Conservation (phyloP, 2,329 filamentous ascomycete genomes). For the Pseudogymnoascus sp. region DNA sequence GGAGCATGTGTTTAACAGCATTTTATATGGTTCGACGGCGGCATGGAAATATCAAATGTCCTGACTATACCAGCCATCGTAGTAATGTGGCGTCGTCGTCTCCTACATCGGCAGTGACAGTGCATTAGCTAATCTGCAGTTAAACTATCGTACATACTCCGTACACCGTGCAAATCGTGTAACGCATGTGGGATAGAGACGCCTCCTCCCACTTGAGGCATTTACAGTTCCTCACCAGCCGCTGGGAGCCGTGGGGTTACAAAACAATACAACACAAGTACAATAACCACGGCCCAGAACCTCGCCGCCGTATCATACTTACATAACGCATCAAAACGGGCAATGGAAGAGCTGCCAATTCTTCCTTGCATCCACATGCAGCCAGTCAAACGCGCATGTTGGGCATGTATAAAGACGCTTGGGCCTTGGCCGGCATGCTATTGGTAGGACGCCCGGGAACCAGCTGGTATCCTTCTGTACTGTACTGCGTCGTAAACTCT, state of each 20-base stretch:
- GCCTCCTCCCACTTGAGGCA: neutral
- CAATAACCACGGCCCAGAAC: neutral
- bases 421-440: neutral
- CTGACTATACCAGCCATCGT: neutral
- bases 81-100: neutral
- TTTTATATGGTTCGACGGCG: neutral
- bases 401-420: neutral
- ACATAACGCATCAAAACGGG: neutral
- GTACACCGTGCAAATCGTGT: neutral
- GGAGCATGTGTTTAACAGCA: neutral
- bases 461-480: neutral
- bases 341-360: slow-evolving; percentile 2
- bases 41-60: neutral
- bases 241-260: neutral
- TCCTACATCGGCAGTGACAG: slow-evolving; percentile 4
- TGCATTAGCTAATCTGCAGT: neutral
- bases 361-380: neutral
- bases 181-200: neutral
- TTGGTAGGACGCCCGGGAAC: neutral
- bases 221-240: neutral
- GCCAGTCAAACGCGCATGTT: neutral
- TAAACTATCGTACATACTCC: neutral
- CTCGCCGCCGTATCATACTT: neutral
- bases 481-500: neutral
- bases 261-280: neutral